Percentiles rank a stretch among this genome's conserved stretches.
Evolutionary conservation across 441 rosid species (phyloP).

Genomic region (Erodium chrysanthum): DNA sequence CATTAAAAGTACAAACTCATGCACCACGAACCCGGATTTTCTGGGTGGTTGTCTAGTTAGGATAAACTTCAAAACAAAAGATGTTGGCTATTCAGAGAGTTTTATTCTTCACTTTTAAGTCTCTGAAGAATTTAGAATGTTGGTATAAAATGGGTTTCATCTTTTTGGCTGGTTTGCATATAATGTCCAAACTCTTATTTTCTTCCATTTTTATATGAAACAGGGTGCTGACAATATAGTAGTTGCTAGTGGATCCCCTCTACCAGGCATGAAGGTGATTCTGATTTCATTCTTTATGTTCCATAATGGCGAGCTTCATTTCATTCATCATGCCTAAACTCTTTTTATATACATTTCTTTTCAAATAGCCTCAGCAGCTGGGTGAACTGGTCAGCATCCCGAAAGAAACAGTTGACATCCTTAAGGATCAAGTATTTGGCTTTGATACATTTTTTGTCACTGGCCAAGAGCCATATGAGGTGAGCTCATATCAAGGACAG

Average conservation of each 20-base stretch:
- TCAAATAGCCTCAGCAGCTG: constrained; percentile 55
- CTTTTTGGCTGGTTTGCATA: background rate
- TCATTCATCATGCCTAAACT: constrained; percentile 18
- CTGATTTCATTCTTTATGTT: constrained; percentile 19
- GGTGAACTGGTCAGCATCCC: constrained; percentile 70
- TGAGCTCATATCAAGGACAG: constrained; percentile 24
- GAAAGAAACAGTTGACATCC: constrained; percentile 70
- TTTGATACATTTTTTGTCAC: constrained; percentile 91
- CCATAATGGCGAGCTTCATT: constrained; percentile 15
- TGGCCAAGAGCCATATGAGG: constrained; percentile 94
- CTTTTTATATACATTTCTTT: constrained; percentile 22
- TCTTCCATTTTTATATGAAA: constrained; percentile 24
- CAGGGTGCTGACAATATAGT: constrained; percentile 52
- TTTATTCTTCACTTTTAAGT: background rate
- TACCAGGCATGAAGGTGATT: constrained; percentile 94
- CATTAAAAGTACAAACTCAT: background rate
- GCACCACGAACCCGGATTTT: background rate
- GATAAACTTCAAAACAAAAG: background rate
- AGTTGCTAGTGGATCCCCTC: constrained; percentile 77
- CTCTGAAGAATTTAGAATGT: background rate
- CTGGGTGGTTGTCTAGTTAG: background rate
- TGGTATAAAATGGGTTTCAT: background rate
- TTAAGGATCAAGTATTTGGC: constrained; percentile 89
- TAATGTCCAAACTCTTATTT: constrained; percentile 17
- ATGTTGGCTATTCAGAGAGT: background rate